Evolutionary conservation across 192 early-diverging fungal species (phyloP), one percentile per base, ranked within the genome.

Genomic region (Gonapodya prolifera): DNA sequence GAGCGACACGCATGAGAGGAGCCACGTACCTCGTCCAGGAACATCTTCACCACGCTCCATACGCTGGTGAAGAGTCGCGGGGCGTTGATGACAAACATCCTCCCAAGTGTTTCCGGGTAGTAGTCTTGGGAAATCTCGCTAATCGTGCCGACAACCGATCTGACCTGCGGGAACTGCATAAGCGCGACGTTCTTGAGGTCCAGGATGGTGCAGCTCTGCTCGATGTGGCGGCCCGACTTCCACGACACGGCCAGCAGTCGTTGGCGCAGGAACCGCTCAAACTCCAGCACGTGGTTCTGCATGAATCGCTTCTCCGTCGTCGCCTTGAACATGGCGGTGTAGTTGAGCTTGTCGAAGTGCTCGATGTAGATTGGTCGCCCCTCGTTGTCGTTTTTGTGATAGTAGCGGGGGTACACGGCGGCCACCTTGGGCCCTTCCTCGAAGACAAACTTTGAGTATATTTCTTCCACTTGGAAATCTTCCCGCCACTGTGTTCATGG

Each of bases 351-450:
- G 30, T 94, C 95, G 70, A 95, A 83, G 34, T 90, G 89, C 85
- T 98, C 97, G 79, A 97, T 91, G 81, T 96, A 97, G 73, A 98
- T 82, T 1, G 95, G 94, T 75, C 93, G 89, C 28, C 95, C 97
- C 32, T 91, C 84, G 80, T 91, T 95, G 88, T 98, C 97, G 77
- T 85, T 88, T 77, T 97, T 96, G 85, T 98, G 97, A 81, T 92
- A 93, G 82, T 86, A 93, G 33, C 90, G 84, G n/a, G 91, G 91
- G 79, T 91, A 92, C 77, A 87, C 83, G 75, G 88, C 85, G 74
- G 86, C 83, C 28, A 92, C 90, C 29, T 81, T 82, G 1, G 85
- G 81, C 70, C 85, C 85, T 78, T 93, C 92, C 35, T 84, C 85
- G 75, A 89, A 92, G 34, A 87, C 88, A 80, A 92, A 91, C 8